phyloP scores from a whole-genome alignment of 129 eudicot species.

The Tanacetum coccineum region DNA sequence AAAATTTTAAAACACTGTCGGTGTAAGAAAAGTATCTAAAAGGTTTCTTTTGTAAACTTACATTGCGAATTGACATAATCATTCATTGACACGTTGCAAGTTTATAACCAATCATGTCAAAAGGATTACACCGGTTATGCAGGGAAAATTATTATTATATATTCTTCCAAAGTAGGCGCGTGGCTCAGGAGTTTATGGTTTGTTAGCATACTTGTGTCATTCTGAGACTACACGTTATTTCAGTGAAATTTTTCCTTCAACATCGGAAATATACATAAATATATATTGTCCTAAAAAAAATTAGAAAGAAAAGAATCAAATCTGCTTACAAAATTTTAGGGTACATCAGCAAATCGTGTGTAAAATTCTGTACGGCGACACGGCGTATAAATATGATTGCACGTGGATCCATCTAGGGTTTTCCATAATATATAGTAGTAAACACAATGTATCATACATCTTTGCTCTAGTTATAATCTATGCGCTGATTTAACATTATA shows the following conservation, averaged over 20 bases:
- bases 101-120: background rate
- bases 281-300: no score
- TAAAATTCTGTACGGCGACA: no score
- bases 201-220: background rate
- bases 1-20: background rate
- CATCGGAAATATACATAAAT: no score
- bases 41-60: background rate
- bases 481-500: no score
- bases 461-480: no score
- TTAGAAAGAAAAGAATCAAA: no score
- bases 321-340: no score
- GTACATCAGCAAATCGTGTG: no score
- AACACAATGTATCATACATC: no score
- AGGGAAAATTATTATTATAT: background rate
- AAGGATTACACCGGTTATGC: background rate
- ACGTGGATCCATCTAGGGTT: no score
- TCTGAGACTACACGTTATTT: background rate
- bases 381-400: no score
- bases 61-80: conserved; percentile 2
- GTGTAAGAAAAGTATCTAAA: background rate
- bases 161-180: background rate
- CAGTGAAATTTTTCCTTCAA: background rate
- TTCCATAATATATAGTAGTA: no score
- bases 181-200: background rate
- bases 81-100: background rate